phyloP scores from a whole-genome alignment of 768 basidiomycete genomes.

The Serendipita sp. region DNA sequence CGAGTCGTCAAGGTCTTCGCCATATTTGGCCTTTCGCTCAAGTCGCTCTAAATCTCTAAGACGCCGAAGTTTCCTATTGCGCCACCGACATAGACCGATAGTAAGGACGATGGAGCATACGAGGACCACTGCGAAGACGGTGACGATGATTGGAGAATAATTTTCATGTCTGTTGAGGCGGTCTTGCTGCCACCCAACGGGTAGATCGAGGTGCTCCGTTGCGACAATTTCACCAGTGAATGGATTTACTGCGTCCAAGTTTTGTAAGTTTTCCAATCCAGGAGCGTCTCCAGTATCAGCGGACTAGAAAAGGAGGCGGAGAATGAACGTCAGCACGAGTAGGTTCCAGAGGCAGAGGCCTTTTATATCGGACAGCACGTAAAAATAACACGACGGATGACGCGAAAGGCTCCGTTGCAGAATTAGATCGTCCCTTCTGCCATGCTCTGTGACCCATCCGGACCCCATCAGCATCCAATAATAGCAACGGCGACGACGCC shows the following conservation, averaged over 20 bases:
- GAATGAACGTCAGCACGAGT: no score
- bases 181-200: not conserved
- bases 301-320: no score
- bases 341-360: no score
- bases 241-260: not conserved
- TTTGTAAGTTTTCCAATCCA: not conserved
- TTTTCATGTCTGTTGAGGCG: not conserved
- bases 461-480: not conserved
- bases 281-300: no score
- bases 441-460: no score
- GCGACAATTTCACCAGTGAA: not conserved
- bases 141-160: not conserved
- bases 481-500: not conserved
- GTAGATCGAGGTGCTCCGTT: not conserved
- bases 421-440: no score
- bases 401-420: no score
- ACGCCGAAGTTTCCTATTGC: not conserved
- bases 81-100: conserved; percentile 4
- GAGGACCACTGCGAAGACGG: not conserved
- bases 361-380: no score
- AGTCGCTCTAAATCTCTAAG: not conserved
- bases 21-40: not conserved
- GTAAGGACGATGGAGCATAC: not conserved
- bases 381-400: no score
- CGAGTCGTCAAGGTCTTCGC: not conserved